A percentile compares a stretch with the other conserved stretches of the same genome.
These are phyloP conservation scores for Skeletonema tropicum DNA, from an alignment of 108 stramenopile species.

Conservation along the genomic window DNA sequence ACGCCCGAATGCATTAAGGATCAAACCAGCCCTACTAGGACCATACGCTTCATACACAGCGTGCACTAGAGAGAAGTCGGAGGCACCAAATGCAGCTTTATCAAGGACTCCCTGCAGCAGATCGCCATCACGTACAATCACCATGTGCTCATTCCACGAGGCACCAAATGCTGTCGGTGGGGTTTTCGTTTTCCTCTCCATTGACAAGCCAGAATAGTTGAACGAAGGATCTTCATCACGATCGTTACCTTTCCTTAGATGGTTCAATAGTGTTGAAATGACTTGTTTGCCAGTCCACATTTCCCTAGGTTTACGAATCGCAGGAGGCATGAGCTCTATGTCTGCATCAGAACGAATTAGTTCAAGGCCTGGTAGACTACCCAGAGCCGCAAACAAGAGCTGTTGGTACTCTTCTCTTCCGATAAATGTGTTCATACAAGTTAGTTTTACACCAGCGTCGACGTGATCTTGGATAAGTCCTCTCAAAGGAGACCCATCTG, in stretches of 20 bases:
- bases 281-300: constrained; percentile 98
- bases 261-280: constrained; percentile 84
- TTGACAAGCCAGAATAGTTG: constrained; percentile 79
- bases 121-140: constrained; percentile 92
- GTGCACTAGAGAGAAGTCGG: constrained; percentile 94
- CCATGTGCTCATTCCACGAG: constrained; percentile 88
- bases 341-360: constrained; percentile 71
- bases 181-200: constrained; percentile 94
- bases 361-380: constrained; percentile 92
- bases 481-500: constrained; percentile 95
- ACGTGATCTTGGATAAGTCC: constrained; percentile 99
- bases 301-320: constrained; percentile 89
- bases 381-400: constrained; percentile 89
- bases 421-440: constrained; percentile 91
- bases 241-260: constrained; percentile 85
- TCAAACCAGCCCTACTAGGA: constrained; percentile 83
- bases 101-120: constrained; percentile 95
- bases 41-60: constrained; percentile 97
- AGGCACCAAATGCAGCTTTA: constrained; percentile 95
- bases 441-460: constrained; percentile 96
- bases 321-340: constrained; percentile 93
- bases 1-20: constrained; percentile 92
- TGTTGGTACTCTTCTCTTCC: constrained; percentile 94
- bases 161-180: constrained; percentile 88
- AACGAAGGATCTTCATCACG: constrained; percentile 55